A percentile compares a stretch with the other conserved stretches of the same genome.
Evolutionary conservation across 2,329 filamentous ascomycete species (phyloP).

Genomic region (Zymoseptoria brevis): DNA sequence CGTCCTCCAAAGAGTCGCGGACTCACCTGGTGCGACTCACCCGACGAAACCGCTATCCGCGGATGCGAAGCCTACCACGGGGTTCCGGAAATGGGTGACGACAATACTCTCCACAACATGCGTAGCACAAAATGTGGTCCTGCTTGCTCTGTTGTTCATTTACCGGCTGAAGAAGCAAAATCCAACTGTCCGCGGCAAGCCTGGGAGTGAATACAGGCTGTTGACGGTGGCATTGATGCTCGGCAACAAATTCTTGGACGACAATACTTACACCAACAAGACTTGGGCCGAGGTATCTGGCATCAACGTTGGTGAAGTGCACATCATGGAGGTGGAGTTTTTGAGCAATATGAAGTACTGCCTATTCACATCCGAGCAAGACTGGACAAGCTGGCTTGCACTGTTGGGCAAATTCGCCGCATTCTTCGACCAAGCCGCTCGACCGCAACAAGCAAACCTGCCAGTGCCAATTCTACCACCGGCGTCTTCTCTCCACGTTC

Average conservation of each 20-base stretch:
- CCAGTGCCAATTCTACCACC: conserved; percentile 35
- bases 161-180: conserved; percentile 88
- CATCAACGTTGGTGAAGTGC: conserved; percentile 88
- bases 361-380: conserved; percentile 71
- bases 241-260: conserved; percentile 96
- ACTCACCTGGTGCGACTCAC: conserved; percentile 25
- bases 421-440: conserved; percentile 66
- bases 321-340: conserved; percentile 99
- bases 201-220: conserved; percentile 85
- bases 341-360: conserved; percentile 97
- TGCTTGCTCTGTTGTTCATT: conserved; percentile 84
- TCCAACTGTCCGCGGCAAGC: conserved; percentile 78
- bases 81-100: conserved; percentile 90
- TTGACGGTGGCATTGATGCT: conserved; percentile 95
- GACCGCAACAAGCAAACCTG: conserved; percentile 29
- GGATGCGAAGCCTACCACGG: conserved; percentile 67
- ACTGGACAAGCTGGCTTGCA: conserved; percentile 82
- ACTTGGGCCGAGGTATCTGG: conserved; percentile 98
- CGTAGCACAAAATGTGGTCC: conserved; percentile 89
- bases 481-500: conserved; percentile 42
- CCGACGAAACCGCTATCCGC: conserved; percentile 50
- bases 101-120: conserved; percentile 88
- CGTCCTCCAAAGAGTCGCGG: conserved; percentile 68
- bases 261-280: conserved; percentile 99
- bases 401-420: conserved; percentile 75